Conservation (phyloP, 192 early-diverging fungal genomes). For the Coemansia sp. region DNA sequence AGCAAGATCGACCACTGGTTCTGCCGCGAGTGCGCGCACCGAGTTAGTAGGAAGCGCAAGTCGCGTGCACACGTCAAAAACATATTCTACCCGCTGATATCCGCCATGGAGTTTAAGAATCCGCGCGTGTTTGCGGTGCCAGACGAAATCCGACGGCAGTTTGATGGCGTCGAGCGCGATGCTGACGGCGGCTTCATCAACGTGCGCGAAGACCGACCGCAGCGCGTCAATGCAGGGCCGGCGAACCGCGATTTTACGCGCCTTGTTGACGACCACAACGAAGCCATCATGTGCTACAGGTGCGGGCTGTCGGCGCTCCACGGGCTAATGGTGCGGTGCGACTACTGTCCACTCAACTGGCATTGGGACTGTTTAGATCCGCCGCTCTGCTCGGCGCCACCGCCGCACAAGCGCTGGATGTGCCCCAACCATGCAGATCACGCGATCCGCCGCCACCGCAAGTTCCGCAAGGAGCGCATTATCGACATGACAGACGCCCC, state of each 20-base stretch:
- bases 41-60: constrained; percentile 33
- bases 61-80: constrained; percentile 46
- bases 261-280: constrained; percentile 42
- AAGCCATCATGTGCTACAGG: constrained; percentile 45
- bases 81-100: constrained; percentile 45
- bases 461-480: constrained; percentile 47
- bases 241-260: constrained; percentile 42
- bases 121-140: constrained; percentile 47
- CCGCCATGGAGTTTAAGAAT: constrained; percentile 35
- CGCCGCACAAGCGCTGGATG: constrained; percentile 48
- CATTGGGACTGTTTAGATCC: constrained; percentile 56
- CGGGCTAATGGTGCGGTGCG: constrained; percentile 43
- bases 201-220: constrained; percentile 35
- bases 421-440: constrained; percentile 55
- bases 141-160: constrained; percentile 49
- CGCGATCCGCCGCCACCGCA: constrained; percentile 37
- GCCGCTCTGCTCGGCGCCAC: constrained; percentile 46
- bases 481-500: constrained; percentile 40
- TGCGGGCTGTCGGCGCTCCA: constrained; percentile 48
- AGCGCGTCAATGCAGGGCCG: constrained; percentile 20
- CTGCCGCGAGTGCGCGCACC: constrained; percentile 41
- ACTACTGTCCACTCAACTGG: constrained; percentile 54
- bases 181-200: constrained; percentile 41
- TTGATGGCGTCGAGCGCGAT: constrained; percentile 47
- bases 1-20: constrained; percentile 47